phyloP scores from a whole-genome alignment of 2,329 filamentous ascomycete genomes.

The Trichophyton rubrum region DNA sequence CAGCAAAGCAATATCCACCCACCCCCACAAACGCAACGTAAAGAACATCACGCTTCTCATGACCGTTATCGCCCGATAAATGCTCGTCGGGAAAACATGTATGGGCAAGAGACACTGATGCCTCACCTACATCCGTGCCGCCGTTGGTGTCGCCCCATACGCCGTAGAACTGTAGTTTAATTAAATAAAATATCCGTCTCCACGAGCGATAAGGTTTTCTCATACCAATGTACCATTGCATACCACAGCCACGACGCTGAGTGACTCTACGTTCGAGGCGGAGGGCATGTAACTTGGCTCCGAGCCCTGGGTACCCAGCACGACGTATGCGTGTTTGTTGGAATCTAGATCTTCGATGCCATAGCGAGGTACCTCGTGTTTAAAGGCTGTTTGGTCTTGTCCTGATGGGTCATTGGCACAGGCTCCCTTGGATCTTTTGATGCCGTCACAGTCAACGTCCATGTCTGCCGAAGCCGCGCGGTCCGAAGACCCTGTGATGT shows the following conservation, averaged over 20 bases:
- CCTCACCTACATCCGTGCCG: not conserved
- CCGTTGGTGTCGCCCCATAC: slow-evolving; percentile 35
- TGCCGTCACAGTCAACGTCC: slow-evolving; percentile 13
- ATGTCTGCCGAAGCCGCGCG: slow-evolving; percentile 11
- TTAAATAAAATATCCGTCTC: slow-evolving; percentile 26
- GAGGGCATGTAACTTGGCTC: slow-evolving; percentile 31
- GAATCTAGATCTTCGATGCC: slow-evolving; percentile 17
- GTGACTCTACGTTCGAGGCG: slow-evolving; percentile 35
- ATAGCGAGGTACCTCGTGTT: slow-evolving; percentile 8
- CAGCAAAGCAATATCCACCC: not conserved
- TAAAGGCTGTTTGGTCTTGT: slow-evolving; percentile 11
- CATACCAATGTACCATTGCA: slow-evolving; percentile 28
- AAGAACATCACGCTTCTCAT: not conserved
- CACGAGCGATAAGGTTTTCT: too few relatives aligned
- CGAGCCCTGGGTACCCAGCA: slow-evolving; percentile 15
- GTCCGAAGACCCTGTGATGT: slow-evolving; percentile 8
- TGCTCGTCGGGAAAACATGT: not conserved
- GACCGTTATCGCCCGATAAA: not conserved
- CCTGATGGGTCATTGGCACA: slow-evolving; percentile 5
- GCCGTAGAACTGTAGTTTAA: slow-evolving; percentile 38
- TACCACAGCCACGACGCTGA: slow-evolving; percentile 45
- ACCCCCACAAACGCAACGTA: not conserved
- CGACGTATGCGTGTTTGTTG: slow-evolving; percentile 18
- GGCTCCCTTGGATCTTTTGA: slow-evolving; percentile 6
- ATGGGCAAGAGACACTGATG: not conserved